These are phyloP conservation scores for Rosa multiflora DNA, from an alignment of 306 rosid genomes.

Conservation along the genomic window DNA sequence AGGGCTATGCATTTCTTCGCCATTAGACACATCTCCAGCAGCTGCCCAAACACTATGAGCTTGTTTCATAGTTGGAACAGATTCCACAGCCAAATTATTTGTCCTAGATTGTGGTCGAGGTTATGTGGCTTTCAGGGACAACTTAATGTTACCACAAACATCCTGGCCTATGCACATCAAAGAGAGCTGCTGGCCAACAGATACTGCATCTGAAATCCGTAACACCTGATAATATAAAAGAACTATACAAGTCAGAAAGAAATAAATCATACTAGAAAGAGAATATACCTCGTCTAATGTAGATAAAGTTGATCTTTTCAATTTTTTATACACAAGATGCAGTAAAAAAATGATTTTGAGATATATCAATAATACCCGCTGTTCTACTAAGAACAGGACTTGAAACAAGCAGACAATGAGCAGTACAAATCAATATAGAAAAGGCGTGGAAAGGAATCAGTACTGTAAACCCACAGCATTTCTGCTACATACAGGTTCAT, in stretches of 20 bases:
- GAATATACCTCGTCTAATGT: not conserved
- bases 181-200: conserved; percentile 81
- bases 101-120: conserved; percentile 31
- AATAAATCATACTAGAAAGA: not conserved
- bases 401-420: not conserved
- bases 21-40: conserved; percentile 30
- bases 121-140: conserved; percentile 77
- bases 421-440: not conserved
- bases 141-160: conserved; percentile 87
- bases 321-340: too few relatives aligned
- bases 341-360: too few relatives aligned
- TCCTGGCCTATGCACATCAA: conserved; percentile 92
- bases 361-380: too few relatives aligned
- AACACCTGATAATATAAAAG: conserved; percentile 51
- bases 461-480: not conserved
- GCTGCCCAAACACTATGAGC: conserved; percentile 46
- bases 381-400: too few relatives aligned
- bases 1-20: conserved; percentile 38
- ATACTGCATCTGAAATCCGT: conserved; percentile 68
- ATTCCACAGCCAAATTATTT: conserved; percentile 32
- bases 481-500: conserved; percentile 60
- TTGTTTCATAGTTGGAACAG: conserved; percentile 44
- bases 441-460: not conserved
- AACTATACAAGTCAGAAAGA: not conserved
- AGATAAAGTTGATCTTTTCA: too few relatives aligned